Conservation (phyloP, 164 flowering plant genomes). For the Protea cynaroides region DNA sequence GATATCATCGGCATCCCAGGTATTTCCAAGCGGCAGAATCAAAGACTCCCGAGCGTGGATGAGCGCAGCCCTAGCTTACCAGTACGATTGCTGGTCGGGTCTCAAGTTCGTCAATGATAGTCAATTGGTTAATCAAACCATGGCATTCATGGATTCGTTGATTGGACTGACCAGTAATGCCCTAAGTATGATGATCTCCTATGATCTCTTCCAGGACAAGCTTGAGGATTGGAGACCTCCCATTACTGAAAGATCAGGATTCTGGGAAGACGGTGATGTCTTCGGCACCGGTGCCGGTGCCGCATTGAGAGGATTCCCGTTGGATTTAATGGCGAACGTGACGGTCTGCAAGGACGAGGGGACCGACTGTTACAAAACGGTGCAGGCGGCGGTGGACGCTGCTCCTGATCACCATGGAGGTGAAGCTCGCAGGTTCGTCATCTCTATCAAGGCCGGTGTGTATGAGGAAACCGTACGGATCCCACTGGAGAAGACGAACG, state of each 20-base stretch:
- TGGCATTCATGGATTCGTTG: conserved; percentile 44
- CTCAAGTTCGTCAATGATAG: conserved; percentile 67
- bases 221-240: conserved; percentile 56
- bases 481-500: conserved; percentile 61
- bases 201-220: conserved; percentile 44
- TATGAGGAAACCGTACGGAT: conserved; percentile 75
- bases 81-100: conserved; percentile 69
- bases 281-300: conserved; percentile 16
- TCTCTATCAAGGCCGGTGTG: conserved; percentile 61
- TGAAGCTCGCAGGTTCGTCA: conserved; percentile 41
- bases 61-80: conserved; percentile 57
- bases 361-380: conserved; percentile 37
- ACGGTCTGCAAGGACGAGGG: conserved; percentile 64
- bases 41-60: conserved; percentile 79
- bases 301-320: conserved; percentile 39
- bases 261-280: conserved; percentile 44
- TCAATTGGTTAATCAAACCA: conserved; percentile 37
- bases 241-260: conserved; percentile 77
- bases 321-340: conserved; percentile 36
- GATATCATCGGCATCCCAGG: conserved; percentile 15
- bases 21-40: conserved; percentile 28
- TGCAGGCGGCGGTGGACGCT: conserved; percentile 73
- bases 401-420: conserved; percentile 39
- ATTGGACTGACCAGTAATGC: conserved; percentile 47
- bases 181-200: conserved; percentile 56